These are phyloP conservation scores for Hyaloscypha bicolor DNA, from an alignment of 495 filamentous ascomycete genomes.

Conservation along the genomic window DNA sequence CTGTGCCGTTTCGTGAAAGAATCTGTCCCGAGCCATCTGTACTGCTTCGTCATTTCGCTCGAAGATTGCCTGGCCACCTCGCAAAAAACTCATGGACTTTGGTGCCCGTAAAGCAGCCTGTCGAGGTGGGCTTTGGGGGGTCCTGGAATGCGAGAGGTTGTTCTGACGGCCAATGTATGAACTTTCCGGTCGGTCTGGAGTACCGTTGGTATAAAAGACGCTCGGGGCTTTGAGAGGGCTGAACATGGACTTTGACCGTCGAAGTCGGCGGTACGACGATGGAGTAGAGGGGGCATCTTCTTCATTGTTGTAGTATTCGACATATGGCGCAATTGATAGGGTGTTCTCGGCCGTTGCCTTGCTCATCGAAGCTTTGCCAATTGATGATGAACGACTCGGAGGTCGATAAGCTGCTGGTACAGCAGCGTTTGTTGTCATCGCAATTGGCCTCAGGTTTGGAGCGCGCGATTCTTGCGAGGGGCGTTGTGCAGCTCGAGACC, in stretches of 20 bases:
- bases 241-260: conserved; percentile 75
- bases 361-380: conserved; percentile 38
- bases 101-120: conserved; percentile 32
- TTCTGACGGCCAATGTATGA: conserved; percentile 1
- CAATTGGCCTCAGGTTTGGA: conserved; percentile 21
- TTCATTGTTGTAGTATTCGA: conserved; percentile 57
- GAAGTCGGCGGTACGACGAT: conserved; percentile 75
- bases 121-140: conserved; percentile 17
- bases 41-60: conserved; percentile 49
- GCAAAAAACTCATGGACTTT: conserved; percentile 67
- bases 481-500: conserved; percentile 28
- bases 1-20: conserved; percentile 41
- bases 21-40: conserved; percentile 50
- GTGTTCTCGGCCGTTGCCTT: conserved; percentile 39
- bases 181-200: conserved; percentile 18
- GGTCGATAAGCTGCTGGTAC: conserved; percentile 31
- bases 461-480: conserved; percentile 7
- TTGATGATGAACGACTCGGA: conserved; percentile 37
- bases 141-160: conserved; percentile 27
- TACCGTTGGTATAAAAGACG: conserved; percentile 32
- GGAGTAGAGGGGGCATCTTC: conserved; percentile 65
- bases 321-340: conserved; percentile 38
- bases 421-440: conserved; percentile 30
- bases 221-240: conserved; percentile 49
- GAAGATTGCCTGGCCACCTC: conserved; percentile 34